Percentiles rank a stretch among this genome's conserved stretches.
Conservation (phyloP, 305 asterid genomes). For the Vinca major region DNA sequence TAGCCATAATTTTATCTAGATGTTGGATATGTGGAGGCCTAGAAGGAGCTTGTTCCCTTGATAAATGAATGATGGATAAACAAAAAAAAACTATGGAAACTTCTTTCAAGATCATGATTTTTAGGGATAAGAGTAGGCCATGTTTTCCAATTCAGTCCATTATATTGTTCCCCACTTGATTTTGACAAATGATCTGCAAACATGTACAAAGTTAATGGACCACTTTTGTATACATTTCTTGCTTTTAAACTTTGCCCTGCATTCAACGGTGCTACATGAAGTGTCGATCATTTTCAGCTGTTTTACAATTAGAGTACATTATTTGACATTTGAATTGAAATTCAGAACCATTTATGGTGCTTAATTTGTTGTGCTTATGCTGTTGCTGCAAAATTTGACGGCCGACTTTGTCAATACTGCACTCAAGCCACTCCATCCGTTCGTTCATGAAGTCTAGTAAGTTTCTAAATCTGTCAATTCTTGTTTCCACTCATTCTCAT, state of each 20-base stretch:
- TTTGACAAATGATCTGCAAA: slow-evolving; percentile 10
- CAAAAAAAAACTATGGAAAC: slow-evolving; percentile 5
- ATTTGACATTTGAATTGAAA: slow-evolving; percentile 6
- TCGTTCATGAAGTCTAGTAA: neutral
- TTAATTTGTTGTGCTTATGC: neutral
- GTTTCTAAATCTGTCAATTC: slow-evolving; percentile 5
- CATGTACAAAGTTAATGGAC: slow-evolving; percentile 5
- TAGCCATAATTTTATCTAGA: neutral
- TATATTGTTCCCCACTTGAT: slow-evolving; percentile 6
- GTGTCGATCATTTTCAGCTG: neutral
- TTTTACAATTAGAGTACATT: slow-evolving; percentile 4
- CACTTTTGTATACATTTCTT: slow-evolving; percentile 4
- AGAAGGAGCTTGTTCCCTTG: neutral
- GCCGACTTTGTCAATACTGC: slow-evolving; percentile 4
- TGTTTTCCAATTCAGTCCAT: neutral
- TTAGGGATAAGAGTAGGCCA: neutral
- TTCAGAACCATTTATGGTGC: slow-evolving; percentile 15
- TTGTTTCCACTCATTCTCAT: neutral
- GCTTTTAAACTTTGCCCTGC: slow-evolving; percentile 10
- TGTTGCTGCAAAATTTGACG: slow-evolving; percentile 2
- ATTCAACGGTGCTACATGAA: neutral
- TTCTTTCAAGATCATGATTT: neutral
- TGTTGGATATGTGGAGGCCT: slow-evolving; percentile 12
- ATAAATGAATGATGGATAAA: neutral
- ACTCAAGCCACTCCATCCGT: slow-evolving; percentile 4